Percentiles rank a stretch among this genome's conserved stretches.
These are phyloP conservation scores for Sphagnum fallax DNA, from an alignment of 228 moss, liverwort and hornwort genomes.

Conservation along the genomic window DNA sequence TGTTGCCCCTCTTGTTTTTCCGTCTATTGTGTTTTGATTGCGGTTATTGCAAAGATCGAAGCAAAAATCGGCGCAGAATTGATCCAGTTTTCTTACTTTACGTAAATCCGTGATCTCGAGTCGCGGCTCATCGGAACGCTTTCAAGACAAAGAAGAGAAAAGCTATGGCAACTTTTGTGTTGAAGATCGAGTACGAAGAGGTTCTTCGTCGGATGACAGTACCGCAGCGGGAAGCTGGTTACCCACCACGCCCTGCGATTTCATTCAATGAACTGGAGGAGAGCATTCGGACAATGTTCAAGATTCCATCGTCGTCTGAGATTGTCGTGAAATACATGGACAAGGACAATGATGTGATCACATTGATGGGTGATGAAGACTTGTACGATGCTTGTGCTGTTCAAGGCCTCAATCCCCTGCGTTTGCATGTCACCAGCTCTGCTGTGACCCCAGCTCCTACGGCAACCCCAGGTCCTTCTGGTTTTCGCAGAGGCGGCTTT, in stretches of 20 bases:
- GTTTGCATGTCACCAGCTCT: constrained; percentile 40
- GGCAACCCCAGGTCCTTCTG: constrained; percentile 13
- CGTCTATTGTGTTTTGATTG: not conserved
- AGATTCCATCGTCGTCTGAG: constrained; percentile 36
- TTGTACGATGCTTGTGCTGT: constrained; percentile 58
- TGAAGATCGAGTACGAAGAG: constrained; percentile 66
- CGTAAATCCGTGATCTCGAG: not conserved
- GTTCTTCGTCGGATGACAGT: constrained; percentile 59
- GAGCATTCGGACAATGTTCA: constrained; percentile 54
- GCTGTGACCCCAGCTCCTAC: not conserved
- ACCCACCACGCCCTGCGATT: constrained; percentile 19
- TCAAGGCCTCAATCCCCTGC: constrained; percentile 74
- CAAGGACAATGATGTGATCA: constrained; percentile 66
- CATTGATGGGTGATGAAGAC: constrained; percentile 62
- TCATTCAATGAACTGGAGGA: constrained; percentile 50
- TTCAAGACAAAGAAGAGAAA: not conserved
- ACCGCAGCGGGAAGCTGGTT: constrained; percentile 13
- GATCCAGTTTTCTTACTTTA: no score
- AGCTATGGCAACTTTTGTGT: constrained; percentile 34
- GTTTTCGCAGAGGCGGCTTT: constrained; percentile 5
- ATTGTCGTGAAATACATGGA: constrained; percentile 67
- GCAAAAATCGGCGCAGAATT: no score
- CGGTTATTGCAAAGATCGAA: not conserved
- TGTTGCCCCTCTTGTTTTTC: not conserved
- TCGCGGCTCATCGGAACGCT: constrained; percentile 64